Conservation (phyloP, 2,329 filamentous ascomycete species). For the Aureobasidium subglaciale region DNA sequence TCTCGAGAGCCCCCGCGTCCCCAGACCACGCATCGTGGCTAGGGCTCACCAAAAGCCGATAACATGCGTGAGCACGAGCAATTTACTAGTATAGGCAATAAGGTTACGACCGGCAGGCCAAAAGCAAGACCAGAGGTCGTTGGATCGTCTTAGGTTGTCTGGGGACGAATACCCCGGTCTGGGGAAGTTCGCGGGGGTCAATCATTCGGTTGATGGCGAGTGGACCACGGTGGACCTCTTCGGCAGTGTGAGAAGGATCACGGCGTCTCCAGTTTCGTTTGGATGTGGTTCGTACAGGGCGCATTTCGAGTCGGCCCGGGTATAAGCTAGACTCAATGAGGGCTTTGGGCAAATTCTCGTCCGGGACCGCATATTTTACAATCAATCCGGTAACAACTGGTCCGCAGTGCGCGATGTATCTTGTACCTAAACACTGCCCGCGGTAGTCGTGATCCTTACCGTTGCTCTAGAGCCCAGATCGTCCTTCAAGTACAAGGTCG, state of each 20-base stretch:
- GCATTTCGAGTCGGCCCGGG: not conserved
- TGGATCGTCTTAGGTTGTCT: not conserved
- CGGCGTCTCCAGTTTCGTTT: not conserved
- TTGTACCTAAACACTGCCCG: too few relatives aligned
- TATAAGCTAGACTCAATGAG: not conserved
- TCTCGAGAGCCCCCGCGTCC: not conserved
- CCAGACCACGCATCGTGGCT: not conserved
- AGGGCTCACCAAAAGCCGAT: not conserved
- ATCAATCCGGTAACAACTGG: not conserved
- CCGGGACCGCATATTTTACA: not conserved
- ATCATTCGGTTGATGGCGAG: not conserved
- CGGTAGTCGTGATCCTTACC: too few relatives aligned
- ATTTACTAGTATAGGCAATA: not conserved
- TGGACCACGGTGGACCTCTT: too few relatives aligned
- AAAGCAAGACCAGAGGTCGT: not conserved
- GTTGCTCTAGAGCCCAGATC: too few relatives aligned
- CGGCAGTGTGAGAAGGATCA: not conserved
- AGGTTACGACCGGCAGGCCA: not conserved
- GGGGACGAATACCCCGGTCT: not conserved
- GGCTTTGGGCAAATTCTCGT: not conserved
- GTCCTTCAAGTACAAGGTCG: too few relatives aligned
- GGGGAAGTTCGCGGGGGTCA: not conserved
- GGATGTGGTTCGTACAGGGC: not conserved
- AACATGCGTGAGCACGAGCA: not conserved
- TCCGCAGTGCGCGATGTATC: not conserved